phyloP scores from a whole-genome alignment of 768 basidiomycete species.

The Leccinum rimulosum region DNA sequence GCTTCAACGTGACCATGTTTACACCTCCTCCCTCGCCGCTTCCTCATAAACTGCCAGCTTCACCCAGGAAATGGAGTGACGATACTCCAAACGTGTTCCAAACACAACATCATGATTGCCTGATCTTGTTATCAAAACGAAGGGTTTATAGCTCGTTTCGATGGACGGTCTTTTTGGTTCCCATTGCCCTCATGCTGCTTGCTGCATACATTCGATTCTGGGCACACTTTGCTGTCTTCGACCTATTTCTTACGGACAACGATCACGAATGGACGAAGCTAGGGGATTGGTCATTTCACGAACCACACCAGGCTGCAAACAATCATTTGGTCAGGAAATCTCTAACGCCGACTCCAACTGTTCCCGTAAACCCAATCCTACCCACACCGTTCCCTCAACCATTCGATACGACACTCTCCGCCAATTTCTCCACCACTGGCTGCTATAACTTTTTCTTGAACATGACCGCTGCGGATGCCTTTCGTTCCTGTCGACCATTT shows the following conservation, averaged over 20 bases:
- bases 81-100: constrained; percentile 5
- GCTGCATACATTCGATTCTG: constrained; percentile 51
- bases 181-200: constrained; percentile 53
- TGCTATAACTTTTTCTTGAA: constrained; percentile 75
- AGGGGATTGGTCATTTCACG: constrained; percentile 41
- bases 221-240: constrained; percentile 46
- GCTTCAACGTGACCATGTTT: constrained; percentile 31
- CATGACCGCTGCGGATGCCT: constrained; percentile 61
- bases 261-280: constrained; percentile 27
- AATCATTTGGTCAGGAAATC: constrained; percentile 11
- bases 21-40: constrained; percentile 43
- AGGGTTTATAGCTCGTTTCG: constrained; percentile 36
- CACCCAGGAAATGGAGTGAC: neutral
- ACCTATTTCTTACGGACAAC: constrained; percentile 34
- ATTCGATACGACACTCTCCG: constrained; percentile 58
- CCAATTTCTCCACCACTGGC: constrained; percentile 61
- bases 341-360: constrained; percentile 22
- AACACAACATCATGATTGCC: constrained; percentile 2
- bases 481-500: constrained; percentile 76
- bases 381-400: constrained; percentile 80
- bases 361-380: constrained; percentile 42
- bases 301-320: constrained; percentile 33
- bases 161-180: constrained; percentile 56
- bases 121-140: constrained; percentile 28
- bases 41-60: constrained; percentile 20